phyloP scores from a whole-genome alignment of 169 alveolate species.

The Plasmodium vivax region DNA sequence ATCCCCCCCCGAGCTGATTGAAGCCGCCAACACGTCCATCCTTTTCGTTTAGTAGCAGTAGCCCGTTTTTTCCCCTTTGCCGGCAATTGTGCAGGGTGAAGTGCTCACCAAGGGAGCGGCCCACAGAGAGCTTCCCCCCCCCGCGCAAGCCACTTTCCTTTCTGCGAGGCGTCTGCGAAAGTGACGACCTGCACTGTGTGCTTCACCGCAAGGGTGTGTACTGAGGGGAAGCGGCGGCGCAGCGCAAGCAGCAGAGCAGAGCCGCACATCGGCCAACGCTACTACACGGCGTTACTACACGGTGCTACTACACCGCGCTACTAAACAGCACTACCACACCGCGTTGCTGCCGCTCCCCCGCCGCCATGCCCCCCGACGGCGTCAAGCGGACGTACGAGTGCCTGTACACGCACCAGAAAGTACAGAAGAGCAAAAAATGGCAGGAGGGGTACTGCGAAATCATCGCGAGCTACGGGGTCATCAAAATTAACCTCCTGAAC shows the following conservation, averaged over 20 bases:
- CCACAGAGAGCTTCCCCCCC: neutral
- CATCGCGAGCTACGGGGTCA: conserved; percentile 25
- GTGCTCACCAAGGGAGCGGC: neutral
- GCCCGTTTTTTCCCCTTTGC: neutral
- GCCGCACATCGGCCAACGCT: neutral
- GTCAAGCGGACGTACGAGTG: conserved; percentile 58
- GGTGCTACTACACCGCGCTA: too few relatives aligned
- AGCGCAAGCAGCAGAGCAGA: neutral
- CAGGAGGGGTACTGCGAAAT: conserved; percentile 62
- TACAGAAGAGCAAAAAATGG: conserved; percentile 66
- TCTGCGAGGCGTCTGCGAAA: neutral
- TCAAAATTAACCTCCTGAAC: conserved; percentile 35
- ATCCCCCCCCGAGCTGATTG: neutral
- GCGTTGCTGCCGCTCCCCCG: neutral
- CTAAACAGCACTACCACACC: too few relatives aligned
- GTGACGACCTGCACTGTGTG: neutral
- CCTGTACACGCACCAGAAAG: conserved; percentile 63
- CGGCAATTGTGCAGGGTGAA: neutral
- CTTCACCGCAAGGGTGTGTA: neutral
- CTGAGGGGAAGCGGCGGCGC: neutral
- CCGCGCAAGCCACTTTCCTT: neutral
- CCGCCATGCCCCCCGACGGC: neutral
- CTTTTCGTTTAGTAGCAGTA: neutral
- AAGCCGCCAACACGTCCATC: neutral
- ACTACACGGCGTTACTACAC: too few relatives aligned